Evolutionary conservation across 2,329 filamentous ascomycete species (phyloP).

Genomic region (Hysterium pulicare): DNA sequence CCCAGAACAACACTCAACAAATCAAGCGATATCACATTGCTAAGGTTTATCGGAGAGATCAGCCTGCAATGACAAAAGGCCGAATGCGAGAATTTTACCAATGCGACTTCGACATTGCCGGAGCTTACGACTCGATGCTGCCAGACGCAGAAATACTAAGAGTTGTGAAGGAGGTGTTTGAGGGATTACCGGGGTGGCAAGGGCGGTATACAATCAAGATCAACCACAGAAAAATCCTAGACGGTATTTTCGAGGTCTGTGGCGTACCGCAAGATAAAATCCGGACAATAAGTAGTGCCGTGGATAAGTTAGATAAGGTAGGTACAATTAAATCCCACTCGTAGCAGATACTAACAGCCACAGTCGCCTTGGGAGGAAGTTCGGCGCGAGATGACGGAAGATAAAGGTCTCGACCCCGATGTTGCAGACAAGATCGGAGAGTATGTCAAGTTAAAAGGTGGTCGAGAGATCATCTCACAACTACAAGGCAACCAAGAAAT

Average conservation of each 20-base stretch:
- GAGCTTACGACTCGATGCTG: slow-evolving; percentile 83
- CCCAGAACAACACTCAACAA: slow-evolving; percentile 79
- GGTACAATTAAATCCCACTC: not conserved
- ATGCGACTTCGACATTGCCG: slow-evolving; percentile 95
- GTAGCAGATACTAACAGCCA: slow-evolving; percentile 13
- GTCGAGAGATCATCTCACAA: slow-evolving; percentile 68
- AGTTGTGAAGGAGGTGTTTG: slow-evolving; percentile 82
- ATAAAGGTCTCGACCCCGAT: slow-evolving; percentile 74
- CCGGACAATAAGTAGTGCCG: slow-evolving; percentile 82
- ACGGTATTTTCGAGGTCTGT: slow-evolving; percentile 87
- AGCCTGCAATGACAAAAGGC: slow-evolving; percentile 80
- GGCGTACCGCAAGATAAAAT: slow-evolving; percentile 86
- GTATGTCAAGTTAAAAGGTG: slow-evolving; percentile 76
- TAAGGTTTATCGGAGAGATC: slow-evolving; percentile 81
- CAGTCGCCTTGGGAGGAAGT: slow-evolving; percentile 77
- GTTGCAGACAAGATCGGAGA: slow-evolving; percentile 85
- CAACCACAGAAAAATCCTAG: slow-evolving; percentile 91
- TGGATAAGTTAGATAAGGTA: slow-evolving; percentile 93
- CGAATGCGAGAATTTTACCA: slow-evolving; percentile 96
- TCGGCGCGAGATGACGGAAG: slow-evolving; percentile 86
- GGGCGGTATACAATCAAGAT: slow-evolving; percentile 82
- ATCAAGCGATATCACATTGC: slow-evolving; percentile 96
- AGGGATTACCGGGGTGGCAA: slow-evolving; percentile 67
- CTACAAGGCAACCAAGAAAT: slow-evolving; percentile 67
- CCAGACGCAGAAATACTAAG: slow-evolving; percentile 86